Evolutionary conservation across 495 filamentous ascomycete genomes (phyloP), one percentile per base, ranked within the genome.

Genomic region (Amphirosellinia nigrospora): DNA sequence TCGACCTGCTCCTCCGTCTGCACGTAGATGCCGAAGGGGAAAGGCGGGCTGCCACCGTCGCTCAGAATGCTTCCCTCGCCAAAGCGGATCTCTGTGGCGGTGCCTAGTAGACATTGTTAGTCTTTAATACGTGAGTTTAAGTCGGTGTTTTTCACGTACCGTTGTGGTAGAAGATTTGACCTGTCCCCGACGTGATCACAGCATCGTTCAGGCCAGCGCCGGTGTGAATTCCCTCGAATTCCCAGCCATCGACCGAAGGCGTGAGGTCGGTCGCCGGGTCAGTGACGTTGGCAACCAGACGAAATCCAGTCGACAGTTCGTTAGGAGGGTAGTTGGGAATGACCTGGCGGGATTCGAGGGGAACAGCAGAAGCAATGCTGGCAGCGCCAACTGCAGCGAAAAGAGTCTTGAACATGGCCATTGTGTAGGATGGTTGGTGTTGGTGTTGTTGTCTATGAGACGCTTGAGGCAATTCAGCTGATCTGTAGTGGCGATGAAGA

Each of bases 91-190:
- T 78, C 71, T 6, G 48, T 23, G 13, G 73, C 69, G 19, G 80
- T 81, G 66, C 79, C 68, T 70, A 4, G 5, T 28, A 13, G 21
- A 23, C 34, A 61, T 39, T 15, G 56, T 65, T 46, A 70, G 61
- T 66, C n/a, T 9, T 5, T 2, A 15, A 41, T 45, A 59, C 34
- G 28, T 45, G 41, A 1, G 8, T 23, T 30, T 53, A 3, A 43
- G 16, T 7, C 0, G n/a, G 16, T 16, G 23, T 0, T n/a, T 32
- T 5, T 10, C 3, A 28, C 68, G 58, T 30, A 70, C 68, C 78
- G 69, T 80, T 80, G 34, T 77, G 70, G 74, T 80, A 81, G 67
- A 79, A 81, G 70, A 80, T 60, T 21, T 72, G 70, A 19, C 67
- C 76, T 13, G 10, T 41, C 32, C 58, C 62, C 30, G 46, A n/a